phyloP scores from a whole-genome alignment of 495 filamentous ascomycete species.

The Xylaria cubensis region DNA sequence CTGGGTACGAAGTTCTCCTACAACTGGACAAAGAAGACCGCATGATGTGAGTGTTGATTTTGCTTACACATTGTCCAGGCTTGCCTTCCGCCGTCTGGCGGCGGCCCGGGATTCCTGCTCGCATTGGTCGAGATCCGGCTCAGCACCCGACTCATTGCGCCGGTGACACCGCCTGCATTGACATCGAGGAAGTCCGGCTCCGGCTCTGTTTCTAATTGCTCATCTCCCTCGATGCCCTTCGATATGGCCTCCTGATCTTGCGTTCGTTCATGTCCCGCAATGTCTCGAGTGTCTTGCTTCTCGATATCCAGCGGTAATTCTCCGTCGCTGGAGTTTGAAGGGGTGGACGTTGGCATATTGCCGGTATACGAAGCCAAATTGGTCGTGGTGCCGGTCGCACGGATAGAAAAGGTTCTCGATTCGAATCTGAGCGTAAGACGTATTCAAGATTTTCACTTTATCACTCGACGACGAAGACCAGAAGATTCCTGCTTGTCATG shows the following conservation, averaged over 20 bases:
- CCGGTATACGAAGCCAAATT: neutral
- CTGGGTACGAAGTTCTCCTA: neutral
- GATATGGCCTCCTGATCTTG: slow-evolving; percentile 20
- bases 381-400: neutral
- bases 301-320: slow-evolving; percentile 36
- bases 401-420: neutral
- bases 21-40: neutral
- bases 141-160: slow-evolving; percentile 40
- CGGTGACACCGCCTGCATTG: slow-evolving; percentile 38
- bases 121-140: slow-evolving; percentile 50
- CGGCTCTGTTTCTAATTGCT: slow-evolving; percentile 33
- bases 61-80: slow-evolving; percentile 56
- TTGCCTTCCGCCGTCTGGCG: slow-evolving; percentile 58
- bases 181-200: slow-evolving; percentile 36
- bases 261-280: neutral
- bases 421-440: neutral
- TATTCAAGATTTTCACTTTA: neutral
- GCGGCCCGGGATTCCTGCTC: slow-evolving; percentile 54
- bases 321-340: slow-evolving; percentile 34
- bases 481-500: neutral
- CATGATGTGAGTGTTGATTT: slow-evolving; percentile 17
- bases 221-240: slow-evolving; percentile 16
- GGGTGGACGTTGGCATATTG: slow-evolving; percentile 31
- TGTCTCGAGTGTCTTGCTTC: slow-evolving; percentile 26
- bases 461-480: neutral